phyloP scores from a whole-genome alignment of 164 flowering plant genomes.

The Litsea cubeba region DNA sequence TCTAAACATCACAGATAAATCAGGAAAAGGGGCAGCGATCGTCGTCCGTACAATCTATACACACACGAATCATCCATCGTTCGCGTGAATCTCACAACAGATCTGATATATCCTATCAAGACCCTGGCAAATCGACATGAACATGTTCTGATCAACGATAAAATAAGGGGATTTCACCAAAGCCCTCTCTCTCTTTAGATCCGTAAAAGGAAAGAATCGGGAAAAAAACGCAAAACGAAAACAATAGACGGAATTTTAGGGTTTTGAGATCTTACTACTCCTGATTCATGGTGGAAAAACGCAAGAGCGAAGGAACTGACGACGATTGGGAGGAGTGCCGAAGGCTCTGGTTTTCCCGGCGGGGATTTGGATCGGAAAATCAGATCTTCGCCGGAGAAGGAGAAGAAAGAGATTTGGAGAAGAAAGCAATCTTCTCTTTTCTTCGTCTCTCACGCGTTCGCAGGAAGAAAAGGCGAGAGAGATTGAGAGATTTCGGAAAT shows the following conservation, averaged over 20 bases:
- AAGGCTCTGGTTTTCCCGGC: background rate
- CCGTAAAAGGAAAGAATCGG: background rate
- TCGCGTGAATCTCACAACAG: background rate
- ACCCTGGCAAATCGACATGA: background rate
- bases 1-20: background rate
- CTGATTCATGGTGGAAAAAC: constrained; percentile 7
- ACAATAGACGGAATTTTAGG: background rate
- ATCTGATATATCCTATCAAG: constrained; percentile 1
- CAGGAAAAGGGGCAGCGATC: background rate
- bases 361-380: background rate
- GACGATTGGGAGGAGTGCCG: background rate
- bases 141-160: background rate
- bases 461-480: too few relatives aligned
- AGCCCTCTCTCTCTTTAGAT: background rate
- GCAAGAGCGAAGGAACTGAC: background rate
- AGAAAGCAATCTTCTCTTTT: background rate
- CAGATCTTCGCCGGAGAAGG: background rate
- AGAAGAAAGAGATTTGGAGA: background rate
- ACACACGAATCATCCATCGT: background rate
- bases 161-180: background rate
- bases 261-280: constrained; percentile 9
- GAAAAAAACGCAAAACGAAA: background rate
- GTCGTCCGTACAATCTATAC: background rate
- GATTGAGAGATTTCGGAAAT: too few relatives aligned
- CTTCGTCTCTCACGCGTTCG: background rate